Conservation (phyloP, 2,329 filamentous ascomycete species). For the Beauveria sp. region DNA sequence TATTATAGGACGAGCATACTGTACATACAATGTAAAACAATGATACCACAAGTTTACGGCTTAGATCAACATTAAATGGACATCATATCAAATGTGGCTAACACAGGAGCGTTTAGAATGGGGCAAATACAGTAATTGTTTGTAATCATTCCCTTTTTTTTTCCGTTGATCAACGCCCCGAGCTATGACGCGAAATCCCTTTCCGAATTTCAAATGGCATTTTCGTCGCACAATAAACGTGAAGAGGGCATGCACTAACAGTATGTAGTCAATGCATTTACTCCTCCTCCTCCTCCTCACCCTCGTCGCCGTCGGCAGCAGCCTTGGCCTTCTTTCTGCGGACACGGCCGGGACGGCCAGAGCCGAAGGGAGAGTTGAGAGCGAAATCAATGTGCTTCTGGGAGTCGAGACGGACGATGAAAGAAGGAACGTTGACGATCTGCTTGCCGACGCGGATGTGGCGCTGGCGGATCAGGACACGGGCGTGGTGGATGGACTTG, state of each 20-base stretch:
- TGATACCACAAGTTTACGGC: neutral
- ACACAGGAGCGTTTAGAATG: neutral
- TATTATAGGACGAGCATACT: constrained; percentile 26
- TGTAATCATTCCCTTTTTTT: constrained; percentile 28
- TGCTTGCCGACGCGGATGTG: constrained; percentile 99
- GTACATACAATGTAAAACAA: constrained; percentile 19
- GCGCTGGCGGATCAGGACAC: constrained; percentile 98
- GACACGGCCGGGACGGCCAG: constrained; percentile 93
- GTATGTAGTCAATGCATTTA: constrained; percentile 36
- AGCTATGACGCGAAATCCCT: constrained; percentile 38
- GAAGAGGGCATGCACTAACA: constrained; percentile 23
- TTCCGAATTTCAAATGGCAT: constrained; percentile 28
- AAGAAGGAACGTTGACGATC: constrained; percentile 99
- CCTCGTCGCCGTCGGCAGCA: constrained; percentile 75
- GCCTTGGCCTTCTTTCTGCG: constrained; percentile 99
- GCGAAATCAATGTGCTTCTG: constrained; percentile 99
- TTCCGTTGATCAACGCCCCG: constrained; percentile 45
- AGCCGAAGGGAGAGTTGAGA: constrained; percentile 94
- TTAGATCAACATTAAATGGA: neutral
- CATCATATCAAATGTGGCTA: neutral
- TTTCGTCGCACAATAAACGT: constrained; percentile 23
- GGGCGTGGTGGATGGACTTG: constrained; percentile 99
- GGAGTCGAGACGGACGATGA: constrained; percentile 98
- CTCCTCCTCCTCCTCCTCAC: constrained; percentile 79
- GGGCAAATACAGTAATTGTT: constrained; percentile 1